Percentiles rank a stretch among this genome's conserved stretches.
Conservation (phyloP, 83 land plant genomes). For the Larix sibirica region DNA sequence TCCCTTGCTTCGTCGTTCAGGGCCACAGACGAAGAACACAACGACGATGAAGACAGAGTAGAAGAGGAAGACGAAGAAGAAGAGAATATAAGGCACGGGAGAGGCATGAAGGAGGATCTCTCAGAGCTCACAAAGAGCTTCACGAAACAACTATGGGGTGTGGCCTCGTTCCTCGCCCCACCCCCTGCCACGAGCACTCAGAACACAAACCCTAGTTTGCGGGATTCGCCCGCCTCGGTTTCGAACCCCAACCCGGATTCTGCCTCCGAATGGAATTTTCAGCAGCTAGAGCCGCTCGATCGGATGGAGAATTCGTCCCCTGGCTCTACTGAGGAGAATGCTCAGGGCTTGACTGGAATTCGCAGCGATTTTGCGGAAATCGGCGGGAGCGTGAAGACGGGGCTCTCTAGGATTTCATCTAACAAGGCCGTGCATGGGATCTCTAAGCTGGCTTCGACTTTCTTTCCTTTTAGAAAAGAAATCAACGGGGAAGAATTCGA, state of each 20-base stretch:
- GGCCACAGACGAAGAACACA: constrained; percentile 16
- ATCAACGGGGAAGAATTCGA: constrained; percentile 23
- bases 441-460: constrained; percentile 42
- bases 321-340: neutral
- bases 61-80: constrained; percentile 3
- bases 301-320: neutral
- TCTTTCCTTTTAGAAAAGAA: constrained; percentile 20
- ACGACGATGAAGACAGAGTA: constrained; percentile 25
- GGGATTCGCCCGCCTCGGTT: neutral
- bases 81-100: constrained; percentile 12
- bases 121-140: constrained; percentile 80
- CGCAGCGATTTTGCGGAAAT: constrained; percentile 71
- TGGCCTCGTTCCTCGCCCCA: constrained; percentile 93
- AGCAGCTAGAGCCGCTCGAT: neutral
- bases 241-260: neutral
- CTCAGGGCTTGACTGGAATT: constrained; percentile 32
- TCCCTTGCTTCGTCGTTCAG: constrained; percentile 35
- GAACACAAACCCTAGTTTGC: neutral
- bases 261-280: neutral
- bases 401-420: constrained; percentile 40
- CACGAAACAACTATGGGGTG: constrained; percentile 92
- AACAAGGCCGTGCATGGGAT: constrained; percentile 43
- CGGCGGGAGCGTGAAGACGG: constrained; percentile 49
- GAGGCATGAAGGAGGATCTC: constrained; percentile 75
- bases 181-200: constrained; percentile 40